phyloP scores from a whole-genome alignment of 2,329 filamentous ascomycete species.

The Ophiostoma piceae region DNA sequence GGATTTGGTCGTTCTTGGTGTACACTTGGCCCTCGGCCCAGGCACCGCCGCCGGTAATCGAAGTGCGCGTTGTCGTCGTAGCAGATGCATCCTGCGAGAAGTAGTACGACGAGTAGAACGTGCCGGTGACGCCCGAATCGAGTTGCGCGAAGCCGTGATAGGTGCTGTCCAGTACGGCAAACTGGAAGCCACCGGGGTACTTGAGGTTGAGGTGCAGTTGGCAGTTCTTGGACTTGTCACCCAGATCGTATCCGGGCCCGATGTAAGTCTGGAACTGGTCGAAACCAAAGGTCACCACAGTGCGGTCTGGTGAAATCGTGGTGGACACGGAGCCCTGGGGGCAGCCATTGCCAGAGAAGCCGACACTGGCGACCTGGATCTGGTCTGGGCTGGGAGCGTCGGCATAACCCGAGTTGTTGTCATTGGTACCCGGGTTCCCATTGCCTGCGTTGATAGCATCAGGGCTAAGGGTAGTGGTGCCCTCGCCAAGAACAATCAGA shows the following conservation, averaged over 20 bases:
- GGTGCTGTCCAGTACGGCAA: constrained; percentile 43
- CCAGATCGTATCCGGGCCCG: constrained; percentile 37
- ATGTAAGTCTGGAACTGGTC: constrained; percentile 46
- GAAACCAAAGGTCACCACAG: constrained; percentile 45
- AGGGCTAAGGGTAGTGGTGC: background rate
- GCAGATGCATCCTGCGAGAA: constrained; percentile 43
- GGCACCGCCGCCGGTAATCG: constrained; percentile 39
- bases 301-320: constrained; percentile 33
- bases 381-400: constrained; percentile 38
- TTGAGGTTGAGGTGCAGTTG: constrained; percentile 44
- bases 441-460: background rate
- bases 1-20: constrained; percentile 43
- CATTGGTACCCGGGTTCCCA: background rate
- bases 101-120: constrained; percentile 45
- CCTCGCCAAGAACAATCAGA: background rate
- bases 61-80: constrained; percentile 42
- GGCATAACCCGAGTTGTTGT: constrained; percentile 31
- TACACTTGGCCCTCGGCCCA: constrained; percentile 43
- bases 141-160: constrained; percentile 47
- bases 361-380: constrained; percentile 40
- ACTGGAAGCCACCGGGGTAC: constrained; percentile 46
- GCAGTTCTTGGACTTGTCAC: constrained; percentile 44
- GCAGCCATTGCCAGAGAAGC: constrained; percentile 43
- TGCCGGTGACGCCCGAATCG: constrained; percentile 41
- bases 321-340: constrained; percentile 40